These are phyloP conservation scores for Polychaeton citri DNA, from an alignment of 2,329 filamentous ascomycete species.

Conservation along the genomic window DNA sequence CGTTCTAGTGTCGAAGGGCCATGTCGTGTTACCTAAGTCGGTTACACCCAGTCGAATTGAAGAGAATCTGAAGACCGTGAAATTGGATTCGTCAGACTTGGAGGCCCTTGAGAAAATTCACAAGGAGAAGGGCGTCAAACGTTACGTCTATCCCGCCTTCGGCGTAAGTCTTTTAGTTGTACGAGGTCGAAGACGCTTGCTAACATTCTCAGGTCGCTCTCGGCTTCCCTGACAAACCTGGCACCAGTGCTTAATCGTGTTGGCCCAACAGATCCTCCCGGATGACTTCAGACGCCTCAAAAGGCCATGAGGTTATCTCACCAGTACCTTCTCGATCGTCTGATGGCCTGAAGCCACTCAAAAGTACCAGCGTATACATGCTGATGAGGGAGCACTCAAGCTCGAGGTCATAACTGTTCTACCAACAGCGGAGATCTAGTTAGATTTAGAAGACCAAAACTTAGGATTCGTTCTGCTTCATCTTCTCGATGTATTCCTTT, in stretches of 20 bases:
- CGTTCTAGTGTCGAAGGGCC: constrained; percentile 48
- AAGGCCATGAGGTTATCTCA: too few relatives aligned
- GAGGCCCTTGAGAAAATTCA: constrained; percentile 33
- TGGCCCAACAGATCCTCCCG: constrained; percentile 1
- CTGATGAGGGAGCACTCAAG: too few relatives aligned
- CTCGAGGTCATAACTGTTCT: too few relatives aligned
- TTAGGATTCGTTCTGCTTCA: constrained; percentile 11
- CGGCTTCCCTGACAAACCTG: constrained; percentile 36
- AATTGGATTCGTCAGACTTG: constrained; percentile 51
- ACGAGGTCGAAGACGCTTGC: neutral
- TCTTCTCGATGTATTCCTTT: constrained; percentile 49
- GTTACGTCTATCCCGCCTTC: constrained; percentile 37
- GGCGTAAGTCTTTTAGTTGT: constrained; percentile 19
- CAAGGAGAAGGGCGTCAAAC: constrained; percentile 32
- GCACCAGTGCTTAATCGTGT: neutral
- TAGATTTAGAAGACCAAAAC: neutral
- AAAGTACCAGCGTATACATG: too few relatives aligned
- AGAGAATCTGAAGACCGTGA: constrained; percentile 54
- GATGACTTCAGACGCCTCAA: neutral
- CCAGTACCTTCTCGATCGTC: too few relatives aligned
- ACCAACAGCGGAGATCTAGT: too few relatives aligned
- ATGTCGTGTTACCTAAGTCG: constrained; percentile 61
- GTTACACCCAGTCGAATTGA: constrained; percentile 55
- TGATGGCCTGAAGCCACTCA: too few relatives aligned
- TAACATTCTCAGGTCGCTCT: constrained; percentile 23